Evolutionary conservation across 2,329 filamentous ascomycete species (phyloP), one percentile per base, ranked within the genome.

Genomic region (Ophiocordyceps robertsii): DNA sequence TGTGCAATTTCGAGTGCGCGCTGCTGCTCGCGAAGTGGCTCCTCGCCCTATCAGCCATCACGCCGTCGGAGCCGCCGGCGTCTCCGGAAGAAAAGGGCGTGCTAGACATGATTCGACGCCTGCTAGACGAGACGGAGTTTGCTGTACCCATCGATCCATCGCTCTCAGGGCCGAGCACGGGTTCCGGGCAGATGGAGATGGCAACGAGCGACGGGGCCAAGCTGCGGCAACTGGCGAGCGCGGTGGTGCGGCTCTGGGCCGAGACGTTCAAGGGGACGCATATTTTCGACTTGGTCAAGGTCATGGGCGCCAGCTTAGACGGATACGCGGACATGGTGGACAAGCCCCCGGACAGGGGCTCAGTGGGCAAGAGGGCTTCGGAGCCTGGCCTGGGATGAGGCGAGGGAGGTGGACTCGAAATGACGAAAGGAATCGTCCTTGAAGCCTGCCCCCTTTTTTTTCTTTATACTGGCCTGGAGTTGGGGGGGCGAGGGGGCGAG

Each of bases 101-200:
- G 3, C 60, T 79, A 29, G 69, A 74, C 40, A 76, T 69, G 54
- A 63, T 79, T 17, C 66, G 72, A 14, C 67, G 69, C 21, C 75
- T 79, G 66, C 61, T 80, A 11, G 72, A 77, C 49, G 75, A 80
- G 56, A 78, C 75, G 1, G 74, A 78, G 49, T 78, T 77, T 48
- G 73, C 74, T 7, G 72, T 77, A 4, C 72, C 74, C 2, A 69
- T 77, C 37, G 74, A 78, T 40, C 71, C 73, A 3, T 74, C 72
- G 3, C 60, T 77, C 14, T 63, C 67, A 0, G 67, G 63, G 6
- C 58, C 57, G 16, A 56, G 56, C 14, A 55, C 57, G 33, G 60
- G 56, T 8, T 43, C 47, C 55, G 64, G 50, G 48, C 64, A 48
- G 55, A 60, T 63, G 46, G 70, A 73, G 38, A 57, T 65, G 35